These are phyloP conservation scores for Cordyceps farinosa DNA, from an alignment of 2,329 filamentous ascomycete species.

Conservation along the genomic window DNA sequence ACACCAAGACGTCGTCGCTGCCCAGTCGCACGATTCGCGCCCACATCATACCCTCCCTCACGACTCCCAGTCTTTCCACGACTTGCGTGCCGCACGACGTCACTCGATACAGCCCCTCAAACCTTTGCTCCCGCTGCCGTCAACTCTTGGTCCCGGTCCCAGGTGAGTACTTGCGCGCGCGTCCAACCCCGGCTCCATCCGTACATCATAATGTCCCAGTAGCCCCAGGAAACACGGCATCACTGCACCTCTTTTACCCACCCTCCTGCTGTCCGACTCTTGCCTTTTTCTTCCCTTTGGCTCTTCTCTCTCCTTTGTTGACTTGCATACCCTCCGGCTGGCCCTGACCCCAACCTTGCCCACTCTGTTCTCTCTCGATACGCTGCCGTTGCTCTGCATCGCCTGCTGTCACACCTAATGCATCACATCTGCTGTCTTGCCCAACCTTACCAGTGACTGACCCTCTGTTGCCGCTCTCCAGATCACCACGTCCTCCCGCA, in stretches of 20 bases:
- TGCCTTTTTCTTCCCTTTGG: not conserved
- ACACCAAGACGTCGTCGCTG: not conserved
- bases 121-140: not conserved
- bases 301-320: not conserved
- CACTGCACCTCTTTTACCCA: not conserved
- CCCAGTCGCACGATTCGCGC: not conserved
- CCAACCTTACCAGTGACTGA: not conserved
- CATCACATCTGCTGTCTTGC: not conserved
- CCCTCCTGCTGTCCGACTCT: not conserved
- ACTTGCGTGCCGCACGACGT: not conserved
- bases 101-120: constrained; percentile 7
- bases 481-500: constrained; percentile 45
- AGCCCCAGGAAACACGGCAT: not conserved
- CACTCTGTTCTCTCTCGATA: not conserved
- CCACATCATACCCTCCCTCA: not conserved
- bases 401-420: not conserved
- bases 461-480: constrained; percentile 28
- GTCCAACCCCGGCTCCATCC: not conserved
- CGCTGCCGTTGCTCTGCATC: not conserved
- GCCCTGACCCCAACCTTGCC: not conserved
- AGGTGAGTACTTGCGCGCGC: constrained; percentile 7
- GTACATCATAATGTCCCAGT: not conserved
- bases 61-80: not conserved
- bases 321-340: not conserved
- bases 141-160: constrained; percentile 7